Conservation (phyloP, 164 flowering plant species). For the Kalanchoe fedtschenkoi region DNA sequence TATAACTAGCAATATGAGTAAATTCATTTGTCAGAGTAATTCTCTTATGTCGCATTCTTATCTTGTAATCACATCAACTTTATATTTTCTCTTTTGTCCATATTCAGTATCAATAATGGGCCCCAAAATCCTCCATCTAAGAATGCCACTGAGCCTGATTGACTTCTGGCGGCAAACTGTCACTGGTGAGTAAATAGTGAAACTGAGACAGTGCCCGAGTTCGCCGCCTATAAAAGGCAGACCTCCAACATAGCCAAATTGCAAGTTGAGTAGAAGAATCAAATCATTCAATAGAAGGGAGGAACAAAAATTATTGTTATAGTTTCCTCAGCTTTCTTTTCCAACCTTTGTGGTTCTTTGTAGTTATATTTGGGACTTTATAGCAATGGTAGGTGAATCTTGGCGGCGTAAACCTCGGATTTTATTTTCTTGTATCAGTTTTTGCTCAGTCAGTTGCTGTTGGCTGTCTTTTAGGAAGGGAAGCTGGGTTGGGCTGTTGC, state of each 20-base stretch:
- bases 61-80: not conserved
- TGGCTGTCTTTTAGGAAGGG: slow-evolving; percentile 23
- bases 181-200: no score
- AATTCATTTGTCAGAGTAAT: not conserved
- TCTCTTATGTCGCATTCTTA: not conserved
- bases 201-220: not conserved
- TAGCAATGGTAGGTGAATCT: not conserved
- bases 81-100: not conserved
- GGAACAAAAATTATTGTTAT: not conserved
- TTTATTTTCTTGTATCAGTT: not conserved
- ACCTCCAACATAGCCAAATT: not conserved
- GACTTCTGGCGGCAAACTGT: not conserved
- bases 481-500: slow-evolving; percentile 43
- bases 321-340: slow-evolving; percentile 3
- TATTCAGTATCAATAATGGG: not conserved
- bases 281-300: not conserved
- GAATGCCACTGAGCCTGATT: not conserved
- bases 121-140: not conserved
- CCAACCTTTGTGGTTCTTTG: slow-evolving; percentile 1
- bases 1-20: not conserved
- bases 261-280: no score
- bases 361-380: not conserved
- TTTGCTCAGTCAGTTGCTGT: not conserved
- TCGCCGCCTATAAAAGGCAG: not conserved
- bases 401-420: not conserved